Base-by-base conservation (phyloP, 1,139 yeast genomes). In the Suhomyces coccinellae region DNA sequence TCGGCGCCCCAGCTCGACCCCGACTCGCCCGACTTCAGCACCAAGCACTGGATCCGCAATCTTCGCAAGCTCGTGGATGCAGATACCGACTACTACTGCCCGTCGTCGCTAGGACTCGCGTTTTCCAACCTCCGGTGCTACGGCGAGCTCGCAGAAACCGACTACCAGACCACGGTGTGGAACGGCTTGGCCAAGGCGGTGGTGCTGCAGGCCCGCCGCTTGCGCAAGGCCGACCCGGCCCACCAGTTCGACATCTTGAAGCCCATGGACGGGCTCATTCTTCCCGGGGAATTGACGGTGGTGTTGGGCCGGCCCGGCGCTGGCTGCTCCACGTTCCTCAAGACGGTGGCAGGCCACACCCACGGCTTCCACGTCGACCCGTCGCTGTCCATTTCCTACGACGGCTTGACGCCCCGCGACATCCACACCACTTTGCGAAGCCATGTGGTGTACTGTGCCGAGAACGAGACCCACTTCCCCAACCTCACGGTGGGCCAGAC, bases 221-320 rank as follows among this genome's bases (percentile, higher is more conserved):
- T 56, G 34, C 55, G 59, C 38, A 52, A 55, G 33, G 51, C 48
- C 32, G 65, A 52, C 49, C 56, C 52, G 36, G 58, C 54, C 33
- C 61, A 46, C 48, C 54, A 54, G 47, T 82, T 73, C 44, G 83
- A 83, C 48, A 86, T 86, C 50, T 65, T 84, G 53, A 78, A 80
- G 55, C 73, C 83, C 16, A 82, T 85, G 82, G 87, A 85, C 52
- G 91, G 86, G 17, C 56, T 82, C 6, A 69, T 84, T 49, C 68
- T 71, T 37, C 86, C 93, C 0, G 91, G 95, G 44, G 87, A 85
- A 55, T 71, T 87, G 43, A 78, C 87, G 3, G 88, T 87, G 38
- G 95, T 86, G 1, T 66, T 86, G 33, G 95, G 95, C 36, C 79
- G 90, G 61, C 95, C 95, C 0, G 95, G 95, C 58, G 80, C 91